These are phyloP conservation scores for Cyclotella sp. DNA, from an alignment of 108 stramenopile species.

Conservation along the genomic window DNA sequence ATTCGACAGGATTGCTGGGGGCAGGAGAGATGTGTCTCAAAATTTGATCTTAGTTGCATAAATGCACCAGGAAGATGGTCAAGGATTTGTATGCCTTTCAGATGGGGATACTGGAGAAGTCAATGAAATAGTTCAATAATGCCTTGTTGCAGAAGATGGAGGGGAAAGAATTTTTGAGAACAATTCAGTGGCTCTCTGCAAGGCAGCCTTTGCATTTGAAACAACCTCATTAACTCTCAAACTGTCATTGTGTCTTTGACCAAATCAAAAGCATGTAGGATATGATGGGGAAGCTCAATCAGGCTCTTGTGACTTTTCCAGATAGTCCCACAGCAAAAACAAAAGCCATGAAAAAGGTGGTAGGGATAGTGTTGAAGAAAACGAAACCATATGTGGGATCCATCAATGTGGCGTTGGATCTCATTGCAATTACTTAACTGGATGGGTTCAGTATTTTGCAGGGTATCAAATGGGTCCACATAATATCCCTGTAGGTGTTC, in stretches of 20 bases:
- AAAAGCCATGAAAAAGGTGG: conserved; percentile 63
- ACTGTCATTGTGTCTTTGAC: conserved; percentile 71
- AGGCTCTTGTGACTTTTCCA: conserved; percentile 65
- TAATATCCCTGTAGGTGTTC: conserved; percentile 81
- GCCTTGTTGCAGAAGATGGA: conserved; percentile 63
- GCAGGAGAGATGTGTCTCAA: conserved; percentile 66
- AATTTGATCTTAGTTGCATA: conserved; percentile 65
- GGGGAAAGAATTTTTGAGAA: conserved; percentile 53
- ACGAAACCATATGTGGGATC: conserved; percentile 73
- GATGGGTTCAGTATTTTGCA: conserved; percentile 92
- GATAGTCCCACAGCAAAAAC: conserved; percentile 84
- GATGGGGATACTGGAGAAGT: conserved; percentile 63
- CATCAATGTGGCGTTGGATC: conserved; percentile 73
- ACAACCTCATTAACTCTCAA: conserved; percentile 57
- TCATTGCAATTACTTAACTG: conserved; percentile 85
- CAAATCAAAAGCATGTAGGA: conserved; percentile 69
- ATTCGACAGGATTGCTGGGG: conserved; percentile 67
- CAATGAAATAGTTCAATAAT: conserved; percentile 65
- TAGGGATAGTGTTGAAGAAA: conserved; percentile 61
- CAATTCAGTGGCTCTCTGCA: conserved; percentile 70
- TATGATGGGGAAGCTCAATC: conserved; percentile 70
- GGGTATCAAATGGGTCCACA: conserved; percentile 85
- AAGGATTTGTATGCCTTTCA: conserved; percentile 68
- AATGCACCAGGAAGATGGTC: conserved; percentile 60
- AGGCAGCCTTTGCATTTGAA: conserved; percentile 69